Conservation (phyloP, 257 asterid species). For the Gentiana dahurica region DNA sequence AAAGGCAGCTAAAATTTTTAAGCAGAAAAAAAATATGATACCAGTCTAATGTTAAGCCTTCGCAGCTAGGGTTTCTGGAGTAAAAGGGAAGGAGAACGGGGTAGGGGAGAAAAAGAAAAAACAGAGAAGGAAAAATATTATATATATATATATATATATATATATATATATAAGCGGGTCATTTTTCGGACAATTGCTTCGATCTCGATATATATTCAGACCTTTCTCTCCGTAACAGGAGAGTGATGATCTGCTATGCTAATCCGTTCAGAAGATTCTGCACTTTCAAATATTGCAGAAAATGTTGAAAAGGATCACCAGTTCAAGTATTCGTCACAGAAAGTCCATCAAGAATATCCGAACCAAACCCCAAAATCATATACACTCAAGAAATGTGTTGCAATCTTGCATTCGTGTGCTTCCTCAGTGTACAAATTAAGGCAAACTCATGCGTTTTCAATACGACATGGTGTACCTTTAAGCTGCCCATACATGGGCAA, state of each 20-base stretch:
- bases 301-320: background rate
- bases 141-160: too few relatives aligned
- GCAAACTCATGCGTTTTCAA: slow-evolving; percentile 66
- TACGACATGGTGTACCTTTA: slow-evolving; percentile 52
- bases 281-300: background rate
- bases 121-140: too few relatives aligned
- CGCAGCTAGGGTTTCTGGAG: too few relatives aligned
- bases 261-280: background rate
- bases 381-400: slow-evolving; percentile 57
- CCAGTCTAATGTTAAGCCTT: too few relatives aligned
- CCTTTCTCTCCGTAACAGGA: too few relatives aligned
- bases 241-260: background rate
- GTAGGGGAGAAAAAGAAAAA: too few relatives aligned
- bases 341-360: slow-evolving; percentile 3
- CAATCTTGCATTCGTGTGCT: slow-evolving; percentile 59
- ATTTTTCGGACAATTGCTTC: too few relatives aligned
- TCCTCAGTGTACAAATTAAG: slow-evolving; percentile 43
- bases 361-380: slow-evolving; percentile 23
- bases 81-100: too few relatives aligned
- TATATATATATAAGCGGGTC: too few relatives aligned
- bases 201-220: too few relatives aligned
- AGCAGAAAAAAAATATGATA: too few relatives aligned
- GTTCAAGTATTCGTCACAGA: background rate
- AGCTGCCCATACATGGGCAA: slow-evolving; percentile 53
- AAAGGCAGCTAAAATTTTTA: too few relatives aligned